Evolutionary conservation across 495 filamentous ascomycete genomes (phyloP).

Genomic region (Aspergillus funiculosus): DNA sequence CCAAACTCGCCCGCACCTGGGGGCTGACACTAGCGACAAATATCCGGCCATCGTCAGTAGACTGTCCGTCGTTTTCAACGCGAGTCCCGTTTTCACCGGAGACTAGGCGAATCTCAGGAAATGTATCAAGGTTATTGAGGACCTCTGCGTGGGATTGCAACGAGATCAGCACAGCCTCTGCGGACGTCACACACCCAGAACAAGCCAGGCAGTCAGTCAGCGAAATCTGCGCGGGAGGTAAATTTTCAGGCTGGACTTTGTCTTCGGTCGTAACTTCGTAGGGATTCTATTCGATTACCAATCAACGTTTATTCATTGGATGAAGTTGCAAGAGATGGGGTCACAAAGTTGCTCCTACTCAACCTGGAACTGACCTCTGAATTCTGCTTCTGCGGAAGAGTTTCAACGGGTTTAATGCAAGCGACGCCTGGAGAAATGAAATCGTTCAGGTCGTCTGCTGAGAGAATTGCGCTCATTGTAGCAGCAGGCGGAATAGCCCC

Average conservation of each 20-base stretch:
- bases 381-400: conserved; percentile 56
- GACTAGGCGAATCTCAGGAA: conserved; percentile 45
- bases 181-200: conserved; percentile 95
- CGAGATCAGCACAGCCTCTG: conserved; percentile 89
- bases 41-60: conserved; percentile 51
- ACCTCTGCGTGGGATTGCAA: conserved; percentile 91
- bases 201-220: conserved; percentile 97
- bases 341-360: too few species aligned
- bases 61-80: conserved; percentile 20
- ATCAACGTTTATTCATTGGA: conserved; percentile 20
- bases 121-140: conserved; percentile 67
- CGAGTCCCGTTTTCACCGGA: conserved; percentile 22
- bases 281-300: conserved; percentile 45
- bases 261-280: conserved; percentile 93
- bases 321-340: neutral
- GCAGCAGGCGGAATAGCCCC: conserved; percentile 19
- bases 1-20: conserved; percentile 80
- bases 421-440: conserved; percentile 97
- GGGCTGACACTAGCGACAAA: conserved; percentile 91
- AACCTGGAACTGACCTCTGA: conserved; percentile 36
- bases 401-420: conserved; percentile 96
- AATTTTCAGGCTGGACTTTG: conserved; percentile 52
- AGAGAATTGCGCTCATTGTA: conserved; percentile 91
- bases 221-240: conserved; percentile 78
- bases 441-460: conserved; percentile 94